Conservation (phyloP, 2,329 filamentous ascomycete species). For the Penicillium sp. region DNA sequence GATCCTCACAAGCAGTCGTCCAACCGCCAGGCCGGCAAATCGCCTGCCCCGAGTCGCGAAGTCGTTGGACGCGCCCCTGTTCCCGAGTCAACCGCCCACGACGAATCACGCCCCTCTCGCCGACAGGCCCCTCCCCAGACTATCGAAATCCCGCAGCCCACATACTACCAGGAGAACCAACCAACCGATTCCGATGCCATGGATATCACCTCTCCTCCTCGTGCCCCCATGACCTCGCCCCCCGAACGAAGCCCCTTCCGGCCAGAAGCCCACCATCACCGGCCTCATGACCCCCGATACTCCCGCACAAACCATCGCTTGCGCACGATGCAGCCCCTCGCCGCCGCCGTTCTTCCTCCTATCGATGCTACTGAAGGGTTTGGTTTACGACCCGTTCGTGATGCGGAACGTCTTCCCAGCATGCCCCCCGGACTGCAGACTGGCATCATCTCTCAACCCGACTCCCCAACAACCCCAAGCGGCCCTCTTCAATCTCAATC, state of each 20-base stretch:
- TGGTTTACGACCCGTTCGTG: constrained; percentile 68
- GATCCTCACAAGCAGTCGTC: constrained; percentile 57
- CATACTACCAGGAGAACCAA: constrained; percentile 46
- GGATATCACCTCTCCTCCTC: constrained; percentile 59
- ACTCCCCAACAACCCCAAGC: constrained; percentile 80
- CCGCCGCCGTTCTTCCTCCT: constrained; percentile 59
- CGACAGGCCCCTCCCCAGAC: constrained; percentile 78
- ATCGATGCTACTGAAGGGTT: constrained; percentile 69
- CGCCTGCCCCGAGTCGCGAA: constrained; percentile 19
- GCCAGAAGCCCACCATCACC: constrained; percentile 49
- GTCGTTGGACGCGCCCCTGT: constrained; percentile 29
- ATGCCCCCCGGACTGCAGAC: constrained; percentile 67
- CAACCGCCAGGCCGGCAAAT: constrained; percentile 27
- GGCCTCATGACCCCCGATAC: constrained; percentile 37
- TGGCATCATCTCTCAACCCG: constrained; percentile 77
- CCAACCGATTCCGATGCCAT: constrained; percentile 48
- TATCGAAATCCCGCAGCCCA: constrained; percentile 66
- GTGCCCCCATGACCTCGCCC: constrained; percentile 64
- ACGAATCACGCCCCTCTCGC: constrained; percentile 56
- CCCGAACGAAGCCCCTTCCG: constrained; percentile 64
- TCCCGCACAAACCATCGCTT: constrained; percentile 47
- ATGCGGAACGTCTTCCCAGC: constrained; percentile 74
- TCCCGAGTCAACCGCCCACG: constrained; percentile 50
- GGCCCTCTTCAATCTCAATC: constrained; percentile 58
- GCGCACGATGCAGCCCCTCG: constrained; percentile 61